Conservation (phyloP, 768 basidiomycete genomes). For the Cubamyces sp. region DNA sequence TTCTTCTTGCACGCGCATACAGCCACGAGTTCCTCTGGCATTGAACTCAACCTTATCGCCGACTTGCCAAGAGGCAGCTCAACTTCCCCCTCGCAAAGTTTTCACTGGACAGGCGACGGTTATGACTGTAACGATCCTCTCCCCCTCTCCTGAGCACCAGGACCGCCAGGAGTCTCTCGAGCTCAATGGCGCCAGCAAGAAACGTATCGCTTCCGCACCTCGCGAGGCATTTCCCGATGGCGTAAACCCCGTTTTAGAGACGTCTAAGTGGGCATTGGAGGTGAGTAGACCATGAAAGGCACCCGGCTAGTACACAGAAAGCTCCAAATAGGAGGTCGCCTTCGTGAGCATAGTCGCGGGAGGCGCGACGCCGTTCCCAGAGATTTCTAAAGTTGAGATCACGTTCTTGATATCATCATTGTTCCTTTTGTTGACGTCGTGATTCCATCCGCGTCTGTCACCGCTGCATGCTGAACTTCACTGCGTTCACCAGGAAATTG, state of each 20-base stretch:
- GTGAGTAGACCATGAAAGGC: conserved; percentile 39
- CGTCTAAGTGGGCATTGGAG: conserved; percentile 59
- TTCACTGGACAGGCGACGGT: not conserved
- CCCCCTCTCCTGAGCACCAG: conserved; percentile 4
- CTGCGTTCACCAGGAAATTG: conserved; percentile 52
- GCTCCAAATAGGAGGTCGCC: no score
- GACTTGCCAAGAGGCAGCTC: not conserved
- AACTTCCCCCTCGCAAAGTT: not conserved
- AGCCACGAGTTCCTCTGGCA: not conserved
- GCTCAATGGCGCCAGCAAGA: not conserved
- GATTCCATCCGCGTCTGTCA: no score
- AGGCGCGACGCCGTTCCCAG: no score
- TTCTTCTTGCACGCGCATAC: not conserved
- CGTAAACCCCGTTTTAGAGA: conserved; percentile 62
- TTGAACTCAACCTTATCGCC: not conserved
- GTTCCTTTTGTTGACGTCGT: no score
- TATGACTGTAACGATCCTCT: conserved; percentile 9
- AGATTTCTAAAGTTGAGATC: no score
- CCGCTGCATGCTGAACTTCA: not conserved
- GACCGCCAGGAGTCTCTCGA: not conserved
- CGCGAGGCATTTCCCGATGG: not conserved
- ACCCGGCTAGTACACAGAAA: no score
- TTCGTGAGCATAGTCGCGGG: no score
- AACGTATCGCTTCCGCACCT: not conserved
- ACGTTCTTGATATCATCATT: no score